A percentile compares a stretch with the other conserved stretches of the same genome.
These are phyloP conservation scores for Erodium chrysanthum DNA, from an alignment of 441 rosid species.

Conservation along the genomic window DNA sequence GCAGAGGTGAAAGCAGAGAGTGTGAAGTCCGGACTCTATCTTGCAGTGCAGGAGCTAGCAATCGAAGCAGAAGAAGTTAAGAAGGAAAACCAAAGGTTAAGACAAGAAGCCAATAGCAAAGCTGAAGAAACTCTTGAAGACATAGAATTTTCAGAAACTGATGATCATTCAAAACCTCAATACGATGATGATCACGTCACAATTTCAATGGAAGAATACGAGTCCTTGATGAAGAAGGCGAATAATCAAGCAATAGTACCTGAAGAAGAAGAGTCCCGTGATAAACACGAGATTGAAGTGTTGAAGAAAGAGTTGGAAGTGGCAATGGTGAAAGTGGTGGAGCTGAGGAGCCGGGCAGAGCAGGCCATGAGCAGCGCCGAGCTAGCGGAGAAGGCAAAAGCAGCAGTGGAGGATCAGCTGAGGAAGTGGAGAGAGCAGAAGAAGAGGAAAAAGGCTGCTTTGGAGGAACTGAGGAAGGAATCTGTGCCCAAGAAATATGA, in stretches of 20 bases:
- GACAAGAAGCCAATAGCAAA: constrained; percentile 13
- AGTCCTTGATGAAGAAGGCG: constrained; percentile 22
- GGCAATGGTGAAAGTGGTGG: constrained; percentile 26
- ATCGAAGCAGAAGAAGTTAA: constrained; percentile 29
- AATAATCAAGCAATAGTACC: constrained; percentile 15
- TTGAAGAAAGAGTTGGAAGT: constrained; percentile 33
- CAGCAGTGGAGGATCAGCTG: constrained; percentile 31
- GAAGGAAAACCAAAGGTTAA: constrained; percentile 23
- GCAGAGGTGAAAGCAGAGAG: constrained; percentile 28
- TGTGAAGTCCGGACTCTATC: constrained; percentile 25
- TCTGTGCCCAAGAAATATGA: constrained; percentile 19
- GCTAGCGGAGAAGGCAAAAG: constrained; percentile 42
- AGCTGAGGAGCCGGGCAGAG: constrained; percentile 40
- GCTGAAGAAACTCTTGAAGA: constrained; percentile 14
- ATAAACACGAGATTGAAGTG: constrained; percentile 18
- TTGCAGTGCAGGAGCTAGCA: constrained; percentile 29
- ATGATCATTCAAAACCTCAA: background rate
- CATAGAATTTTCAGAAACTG: background rate
- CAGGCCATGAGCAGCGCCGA: constrained; percentile 44
- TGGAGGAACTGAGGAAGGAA: constrained; percentile 34
- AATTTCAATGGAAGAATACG: constrained; percentile 28
- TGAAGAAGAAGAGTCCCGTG: background rate
- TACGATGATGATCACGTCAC: constrained; percentile 17
- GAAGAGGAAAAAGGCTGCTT: constrained; percentile 39
- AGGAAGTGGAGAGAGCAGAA: constrained; percentile 33